These are phyloP conservation scores for Solanum microdontum DNA, from an alignment of 257 asterid species.

Conservation along the genomic window DNA sequence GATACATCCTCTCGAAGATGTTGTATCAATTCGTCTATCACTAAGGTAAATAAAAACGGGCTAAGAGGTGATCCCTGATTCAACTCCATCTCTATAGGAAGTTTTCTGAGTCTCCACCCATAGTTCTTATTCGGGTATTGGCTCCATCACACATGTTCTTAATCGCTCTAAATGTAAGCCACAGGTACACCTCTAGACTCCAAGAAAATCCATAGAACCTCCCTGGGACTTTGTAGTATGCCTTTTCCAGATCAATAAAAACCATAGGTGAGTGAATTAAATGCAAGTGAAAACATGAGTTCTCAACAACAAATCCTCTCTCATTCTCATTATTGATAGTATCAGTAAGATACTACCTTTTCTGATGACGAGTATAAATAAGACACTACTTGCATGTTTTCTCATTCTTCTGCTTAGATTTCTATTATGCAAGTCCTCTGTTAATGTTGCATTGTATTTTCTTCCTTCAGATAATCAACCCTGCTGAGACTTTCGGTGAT, in stretches of 20 bases:
- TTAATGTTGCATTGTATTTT: conserved; percentile 5
- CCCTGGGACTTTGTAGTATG: background rate
- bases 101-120: background rate
- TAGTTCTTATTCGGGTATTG: background rate
- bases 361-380: background rate
- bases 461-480: conserved; percentile 67
- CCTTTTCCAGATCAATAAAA: background rate
- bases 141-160: background rate
- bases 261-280: background rate
- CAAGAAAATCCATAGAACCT: background rate
- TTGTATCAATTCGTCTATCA: background rate
- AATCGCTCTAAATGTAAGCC: background rate
- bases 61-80: background rate
- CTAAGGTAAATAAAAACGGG: background rate
- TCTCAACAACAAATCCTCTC: background rate
- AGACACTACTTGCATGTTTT: background rate
- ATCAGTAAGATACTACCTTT: background rate
- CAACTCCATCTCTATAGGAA: background rate
- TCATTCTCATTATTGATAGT: background rate
- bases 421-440: background rate
- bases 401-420: background rate
- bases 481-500: conserved; percentile 96
- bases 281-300: background rate
- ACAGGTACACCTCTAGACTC: background rate
- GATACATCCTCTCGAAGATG: background rate